Conservation (phyloP, 371 early-diverging fungal genomes). For the Furculomyces boomerangus region DNA sequence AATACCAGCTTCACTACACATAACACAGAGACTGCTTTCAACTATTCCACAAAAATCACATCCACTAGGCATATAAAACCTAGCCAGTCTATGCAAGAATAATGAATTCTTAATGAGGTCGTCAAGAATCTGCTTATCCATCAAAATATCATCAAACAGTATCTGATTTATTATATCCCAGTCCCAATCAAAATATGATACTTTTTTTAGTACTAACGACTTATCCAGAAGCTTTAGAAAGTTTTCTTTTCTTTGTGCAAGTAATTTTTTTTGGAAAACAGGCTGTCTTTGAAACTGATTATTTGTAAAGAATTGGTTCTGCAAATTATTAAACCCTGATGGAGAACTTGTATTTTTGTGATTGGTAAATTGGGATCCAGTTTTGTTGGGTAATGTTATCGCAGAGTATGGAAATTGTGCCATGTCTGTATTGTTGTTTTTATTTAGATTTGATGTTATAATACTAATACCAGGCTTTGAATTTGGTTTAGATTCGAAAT, state of each 20-base stretch:
- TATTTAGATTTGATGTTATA: too few relatives aligned
- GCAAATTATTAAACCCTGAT: too few relatives aligned
- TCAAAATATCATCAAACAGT: constrained; percentile 6
- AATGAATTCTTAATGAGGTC: constrained; percentile 6
- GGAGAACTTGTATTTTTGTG: too few relatives aligned
- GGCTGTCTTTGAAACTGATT: too few relatives aligned
- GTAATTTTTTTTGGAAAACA: not conserved
- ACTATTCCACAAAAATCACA: constrained; percentile 20
- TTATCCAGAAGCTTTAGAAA: not conserved
- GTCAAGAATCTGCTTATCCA: constrained; percentile 8
- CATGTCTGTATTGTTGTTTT: too few relatives aligned
- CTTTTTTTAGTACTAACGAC: not conserved
- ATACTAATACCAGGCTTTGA: too few relatives aligned
- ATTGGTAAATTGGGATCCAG: too few relatives aligned
- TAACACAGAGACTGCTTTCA: constrained; percentile 12
- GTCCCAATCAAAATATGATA: constrained; percentile 18
- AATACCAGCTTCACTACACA: constrained; percentile 20
- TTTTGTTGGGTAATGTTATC: too few relatives aligned
- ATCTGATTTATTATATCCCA: constrained; percentile 14
- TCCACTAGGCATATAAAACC: constrained; percentile 19
- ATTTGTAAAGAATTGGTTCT: too few relatives aligned
- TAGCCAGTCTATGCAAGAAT: constrained; percentile 15
- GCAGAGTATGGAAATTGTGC: too few relatives aligned
- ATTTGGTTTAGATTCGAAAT: too few relatives aligned
- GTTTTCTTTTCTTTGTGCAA: not conserved